Evolutionary conservation across 345 rosid species (phyloP), one percentile per base, ranked within the genome.

Genomic region (Aethionema arabicum): DNA sequence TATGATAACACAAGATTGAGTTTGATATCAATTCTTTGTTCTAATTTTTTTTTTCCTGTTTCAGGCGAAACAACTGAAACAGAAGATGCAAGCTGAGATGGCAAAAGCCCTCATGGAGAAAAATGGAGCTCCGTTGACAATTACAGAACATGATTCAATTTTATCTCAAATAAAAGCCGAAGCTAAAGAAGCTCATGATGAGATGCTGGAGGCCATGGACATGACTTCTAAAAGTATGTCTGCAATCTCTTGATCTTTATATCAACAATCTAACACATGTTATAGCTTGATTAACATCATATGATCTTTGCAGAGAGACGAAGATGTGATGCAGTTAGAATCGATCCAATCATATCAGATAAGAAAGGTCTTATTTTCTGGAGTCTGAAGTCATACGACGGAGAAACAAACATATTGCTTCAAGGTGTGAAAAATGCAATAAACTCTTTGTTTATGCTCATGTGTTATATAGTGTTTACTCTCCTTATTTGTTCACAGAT

Each of bases 251-350:
- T 21, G 21, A 16, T 45, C 31, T 41, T 32, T 40, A 13, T 43
- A 5, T 13, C 11, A 42, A 43, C 36, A 11, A 16, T 58, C 16
- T 56, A 42, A 7, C 35, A 6, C 29, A 40, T 32, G 52, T 30
- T 12, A 3, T 41, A 11, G 11, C 4, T 41, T 41, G 13, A 9
- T 41, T 6, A 4, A 43, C 12, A 56, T 15, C 32, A n/a, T 54
- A 9, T 51, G 14, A 59, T 64, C 32, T 12, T 29, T 51, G 72
- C 73, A 86, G 85, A 63, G 61, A 63, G 36, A 27, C 76, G 60
- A 60, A 75, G 76, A 77, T 76, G 80, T 56, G 90, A 82, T 83
- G 95, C 90, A 44, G 78, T 80, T 68, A 80, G 96, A 78, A 86
- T 85, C 0, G 87, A 79, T 8, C 80, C 86, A 21, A 48, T 86